Evolutionary conservation across 805 yeast species (phyloP).

Genomic region (Wickerhamiella brachini): DNA sequence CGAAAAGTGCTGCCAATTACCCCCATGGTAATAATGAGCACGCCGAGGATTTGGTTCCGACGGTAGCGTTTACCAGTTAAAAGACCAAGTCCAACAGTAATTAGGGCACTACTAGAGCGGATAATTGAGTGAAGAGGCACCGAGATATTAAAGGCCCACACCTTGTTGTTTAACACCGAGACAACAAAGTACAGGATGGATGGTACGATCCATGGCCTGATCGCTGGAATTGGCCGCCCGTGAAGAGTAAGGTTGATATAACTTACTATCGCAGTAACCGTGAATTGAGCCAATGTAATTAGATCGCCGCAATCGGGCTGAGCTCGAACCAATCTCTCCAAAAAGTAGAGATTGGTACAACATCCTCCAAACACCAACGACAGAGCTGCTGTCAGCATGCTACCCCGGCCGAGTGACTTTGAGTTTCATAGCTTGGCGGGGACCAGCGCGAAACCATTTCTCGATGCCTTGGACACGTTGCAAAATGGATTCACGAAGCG

Average conservation of each 20-base stretch:
- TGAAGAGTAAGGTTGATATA: slow-evolving; percentile 22
- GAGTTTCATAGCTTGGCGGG: slow-evolving; percentile 7
- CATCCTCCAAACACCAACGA: slow-evolving; percentile 54
- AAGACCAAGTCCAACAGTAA: slow-evolving; percentile 46
- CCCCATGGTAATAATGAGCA: slow-evolving; percentile 41
- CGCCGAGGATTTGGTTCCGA: slow-evolving; percentile 34
- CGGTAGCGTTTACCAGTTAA: slow-evolving; percentile 35
- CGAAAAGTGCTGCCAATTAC: slow-evolving; percentile 29
- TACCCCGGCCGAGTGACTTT: neutral
- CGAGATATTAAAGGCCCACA: slow-evolving; percentile 41
- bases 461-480: slow-evolving; percentile 3
- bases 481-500: slow-evolving; percentile 1
- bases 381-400: slow-evolving; percentile 11
- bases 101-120: slow-evolving; percentile 48
- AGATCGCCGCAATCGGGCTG: slow-evolving; percentile 32
- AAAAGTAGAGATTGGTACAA: slow-evolving; percentile 51
- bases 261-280: slow-evolving; percentile 36
- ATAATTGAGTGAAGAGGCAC: slow-evolving; percentile 56
- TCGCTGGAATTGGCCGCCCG: neutral
- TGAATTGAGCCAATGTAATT: slow-evolving; percentile 44
- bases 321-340: slow-evolving; percentile 38
- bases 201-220: slow-evolving; percentile 28
- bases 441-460: neutral
- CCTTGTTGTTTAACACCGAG: slow-evolving; percentile 43
- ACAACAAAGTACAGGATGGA: slow-evolving; percentile 38